phyloP scores from a whole-genome alignment of 202 grass and related monocot species.

The Schoenoplectus tabernaemontani region DNA sequence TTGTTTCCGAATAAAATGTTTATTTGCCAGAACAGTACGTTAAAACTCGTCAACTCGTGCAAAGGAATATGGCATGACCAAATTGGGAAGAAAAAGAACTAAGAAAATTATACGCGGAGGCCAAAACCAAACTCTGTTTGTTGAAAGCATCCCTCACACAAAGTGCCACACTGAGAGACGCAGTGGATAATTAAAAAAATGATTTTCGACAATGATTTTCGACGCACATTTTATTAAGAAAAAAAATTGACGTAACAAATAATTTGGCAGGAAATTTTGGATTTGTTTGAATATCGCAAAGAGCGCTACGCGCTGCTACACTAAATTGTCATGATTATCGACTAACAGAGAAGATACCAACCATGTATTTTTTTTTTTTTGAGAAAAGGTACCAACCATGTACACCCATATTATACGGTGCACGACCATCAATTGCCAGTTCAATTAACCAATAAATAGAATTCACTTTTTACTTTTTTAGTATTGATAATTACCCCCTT shows the following conservation, averaged over 20 bases:
- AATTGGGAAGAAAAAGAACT: neutral
- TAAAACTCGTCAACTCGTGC: neutral
- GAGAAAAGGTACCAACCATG: neutral
- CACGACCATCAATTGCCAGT: neutral
- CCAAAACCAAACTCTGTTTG: no score
- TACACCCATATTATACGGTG: neutral
- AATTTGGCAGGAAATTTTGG: constrained; percentile 23
- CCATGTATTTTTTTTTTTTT: no score
- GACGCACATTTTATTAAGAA: neutral
- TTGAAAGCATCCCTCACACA: neutral
- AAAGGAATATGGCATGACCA: neutral
- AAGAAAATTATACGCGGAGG: neutral
- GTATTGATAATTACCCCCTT: neutral
- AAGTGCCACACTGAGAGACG: neutral
- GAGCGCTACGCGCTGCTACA: neutral
- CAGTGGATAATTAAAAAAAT: neutral
- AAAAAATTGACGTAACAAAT: neutral
- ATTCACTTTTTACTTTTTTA: neutral
- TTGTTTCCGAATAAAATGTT: neutral
- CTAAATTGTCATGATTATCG: neutral
- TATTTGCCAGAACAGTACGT: neutral
- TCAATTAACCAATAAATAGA: neutral
- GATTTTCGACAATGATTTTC: constrained; percentile 3
- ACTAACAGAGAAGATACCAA: neutral
- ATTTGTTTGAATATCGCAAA: constrained; percentile 13